Conservation (phyloP, 2,329 filamentous ascomycete species). For the Cytospora piceae region DNA sequence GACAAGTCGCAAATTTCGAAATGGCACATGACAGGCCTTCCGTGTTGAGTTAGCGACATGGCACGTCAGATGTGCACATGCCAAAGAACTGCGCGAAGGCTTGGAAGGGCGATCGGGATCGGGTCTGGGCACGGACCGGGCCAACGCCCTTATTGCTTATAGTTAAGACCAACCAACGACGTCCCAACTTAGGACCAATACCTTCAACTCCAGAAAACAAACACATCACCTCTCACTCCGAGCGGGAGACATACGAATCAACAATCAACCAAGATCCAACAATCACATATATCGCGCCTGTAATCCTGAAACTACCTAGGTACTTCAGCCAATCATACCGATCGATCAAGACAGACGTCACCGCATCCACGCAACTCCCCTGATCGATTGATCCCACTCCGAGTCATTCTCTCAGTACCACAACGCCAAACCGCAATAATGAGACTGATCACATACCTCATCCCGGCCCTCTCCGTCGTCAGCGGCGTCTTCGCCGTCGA, state of each 20-base stretch:
- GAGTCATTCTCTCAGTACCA: conserved; percentile 1
- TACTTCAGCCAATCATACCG: neutral
- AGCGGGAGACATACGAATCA: neutral
- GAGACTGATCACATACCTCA: conserved; percentile 61
- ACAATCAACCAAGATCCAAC: neutral
- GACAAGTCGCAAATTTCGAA: neutral
- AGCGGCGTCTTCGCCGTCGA: conserved; percentile 66
- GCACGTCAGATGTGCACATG: neutral
- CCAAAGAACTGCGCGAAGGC: neutral
- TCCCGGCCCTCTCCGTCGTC: conserved; percentile 60
- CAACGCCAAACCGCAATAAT: conserved; percentile 50
- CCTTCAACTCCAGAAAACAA: neutral
- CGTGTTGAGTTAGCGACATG: neutral
- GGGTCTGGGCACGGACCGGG: neutral
- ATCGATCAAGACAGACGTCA: conserved; percentile 2
- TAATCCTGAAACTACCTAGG: neutral
- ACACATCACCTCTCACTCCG: neutral
- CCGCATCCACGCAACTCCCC: neutral
- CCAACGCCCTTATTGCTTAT: neutral
- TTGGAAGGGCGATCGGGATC: neutral
- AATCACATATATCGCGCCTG: neutral
- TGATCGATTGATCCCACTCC: neutral
- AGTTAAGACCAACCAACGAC: neutral
- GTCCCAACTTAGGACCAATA: neutral
- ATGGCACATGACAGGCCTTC: neutral